These are phyloP conservation scores for Geoglossum cookeanum DNA, from an alignment of 2,329 filamentous ascomycete species.

Conservation along the genomic window DNA sequence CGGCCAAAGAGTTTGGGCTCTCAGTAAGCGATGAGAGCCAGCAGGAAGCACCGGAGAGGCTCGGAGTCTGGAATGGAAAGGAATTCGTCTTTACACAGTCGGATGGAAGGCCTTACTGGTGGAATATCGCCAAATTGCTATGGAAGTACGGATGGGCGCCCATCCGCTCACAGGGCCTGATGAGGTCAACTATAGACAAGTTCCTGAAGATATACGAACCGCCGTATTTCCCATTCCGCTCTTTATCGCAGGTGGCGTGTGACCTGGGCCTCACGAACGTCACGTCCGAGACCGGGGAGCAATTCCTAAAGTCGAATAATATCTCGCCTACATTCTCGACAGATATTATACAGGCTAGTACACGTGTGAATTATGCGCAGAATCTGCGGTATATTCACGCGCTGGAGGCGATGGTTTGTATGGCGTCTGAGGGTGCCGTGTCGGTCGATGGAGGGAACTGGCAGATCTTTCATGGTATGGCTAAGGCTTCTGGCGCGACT, in stretches of 20 bases:
- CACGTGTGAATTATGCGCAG: constrained; percentile 85
- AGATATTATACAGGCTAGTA: constrained; percentile 78
- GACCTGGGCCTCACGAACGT: constrained; percentile 46
- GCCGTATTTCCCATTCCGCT: constrained; percentile 69
- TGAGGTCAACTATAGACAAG: constrained; percentile 47
- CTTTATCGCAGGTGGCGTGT: constrained; percentile 47
- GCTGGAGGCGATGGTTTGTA: constrained; percentile 76
- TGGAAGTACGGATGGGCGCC: constrained; percentile 77
- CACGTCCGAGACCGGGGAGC: constrained; percentile 52
- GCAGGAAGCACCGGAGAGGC: constrained; percentile 26
- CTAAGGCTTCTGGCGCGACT: constrained; percentile 40
- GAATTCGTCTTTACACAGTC: constrained; percentile 50
- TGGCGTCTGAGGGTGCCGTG: constrained; percentile 72
- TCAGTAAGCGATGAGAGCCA: constrained; percentile 28
- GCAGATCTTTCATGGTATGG: constrained; percentile 78
- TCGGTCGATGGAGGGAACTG: constrained; percentile 74
- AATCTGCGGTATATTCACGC: constrained; percentile 78
- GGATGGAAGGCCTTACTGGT: constrained; percentile 47
- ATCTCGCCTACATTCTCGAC: constrained; percentile 49
- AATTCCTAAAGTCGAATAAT: constrained; percentile 49
- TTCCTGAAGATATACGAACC: constrained; percentile 67
- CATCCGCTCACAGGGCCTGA: constrained; percentile 50
- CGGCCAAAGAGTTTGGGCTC: constrained; percentile 53
- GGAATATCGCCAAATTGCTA: constrained; percentile 58
- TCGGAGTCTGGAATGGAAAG: constrained; percentile 73